Evolutionary conservation across 192 early-diverging fungal species (phyloP).

Genomic region (Umbelopsis sp.): DNA sequence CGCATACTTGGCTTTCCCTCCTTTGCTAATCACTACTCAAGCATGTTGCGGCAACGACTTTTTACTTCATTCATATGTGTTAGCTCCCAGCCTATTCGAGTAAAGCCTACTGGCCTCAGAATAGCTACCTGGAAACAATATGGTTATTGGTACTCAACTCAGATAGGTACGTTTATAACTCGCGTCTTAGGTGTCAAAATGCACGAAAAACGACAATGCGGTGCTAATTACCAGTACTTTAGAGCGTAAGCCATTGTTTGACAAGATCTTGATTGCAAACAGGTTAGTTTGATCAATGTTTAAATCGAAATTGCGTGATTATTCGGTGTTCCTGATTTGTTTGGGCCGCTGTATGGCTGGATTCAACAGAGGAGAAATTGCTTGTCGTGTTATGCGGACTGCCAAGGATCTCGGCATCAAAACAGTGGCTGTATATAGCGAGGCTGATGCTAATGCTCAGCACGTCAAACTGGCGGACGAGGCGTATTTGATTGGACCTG

Average conservation of each 20-base stretch:
- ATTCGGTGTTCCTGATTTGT: constrained; percentile 21
- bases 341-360: background rate
- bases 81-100: constrained; percentile 28
- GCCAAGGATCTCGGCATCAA: constrained; percentile 91
- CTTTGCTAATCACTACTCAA: background rate
- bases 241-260: constrained; percentile 80
- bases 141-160: constrained; percentile 48
- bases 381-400: constrained; percentile 79
- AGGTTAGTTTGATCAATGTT: constrained; percentile 50
- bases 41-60: constrained; percentile 10
- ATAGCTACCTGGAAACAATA: constrained; percentile 41
- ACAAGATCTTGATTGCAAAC: constrained; percentile 97
- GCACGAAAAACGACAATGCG: background rate
- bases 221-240: constrained; percentile 19
- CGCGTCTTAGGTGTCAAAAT: background rate
- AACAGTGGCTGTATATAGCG: constrained; percentile 91
- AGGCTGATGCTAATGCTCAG: constrained; percentile 85
- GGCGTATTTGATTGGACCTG: constrained; percentile 88
- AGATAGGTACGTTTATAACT: constrained; percentile 40
- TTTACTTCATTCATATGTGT: constrained; percentile 14
- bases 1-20: background rate
- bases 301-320: background rate
- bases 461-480: constrained; percentile 94
- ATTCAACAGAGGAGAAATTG: constrained; percentile 73
- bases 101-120: constrained; percentile 37